These are phyloP conservation scores for Aureobasidium namibiae DNA, from an alignment of 2,329 filamentous ascomycete genomes.

Conservation along the genomic window DNA sequence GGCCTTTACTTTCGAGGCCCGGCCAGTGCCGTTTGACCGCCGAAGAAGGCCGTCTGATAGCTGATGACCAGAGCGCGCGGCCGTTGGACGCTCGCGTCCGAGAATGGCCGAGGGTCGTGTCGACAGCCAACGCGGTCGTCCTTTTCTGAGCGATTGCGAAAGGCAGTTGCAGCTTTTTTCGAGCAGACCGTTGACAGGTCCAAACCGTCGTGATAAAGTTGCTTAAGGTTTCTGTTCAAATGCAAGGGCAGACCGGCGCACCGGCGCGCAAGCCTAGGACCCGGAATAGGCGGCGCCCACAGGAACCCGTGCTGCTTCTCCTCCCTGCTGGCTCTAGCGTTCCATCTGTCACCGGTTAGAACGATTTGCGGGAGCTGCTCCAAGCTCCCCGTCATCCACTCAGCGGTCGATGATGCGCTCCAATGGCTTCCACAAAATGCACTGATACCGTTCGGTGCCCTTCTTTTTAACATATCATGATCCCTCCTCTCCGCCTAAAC, in stretches of 20 bases:
- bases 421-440: constrained; percentile 14
- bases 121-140: background rate
- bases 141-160: constrained; percentile 8
- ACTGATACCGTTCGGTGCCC: constrained; percentile 13
- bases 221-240: constrained; percentile 13
- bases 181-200: constrained; percentile 6
- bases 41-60: constrained; percentile 5
- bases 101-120: constrained; percentile 8
- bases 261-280: constrained; percentile 8
- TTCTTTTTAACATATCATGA: constrained; percentile 13
- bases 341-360: constrained; percentile 14
- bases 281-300: constrained; percentile 14
- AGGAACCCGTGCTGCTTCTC: constrained; percentile 12
- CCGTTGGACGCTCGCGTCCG: constrained; percentile 10
- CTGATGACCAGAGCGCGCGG: constrained; percentile 10
- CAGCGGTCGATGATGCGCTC: constrained; percentile 14
- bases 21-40: constrained; percentile 9
- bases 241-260: constrained; percentile 14
- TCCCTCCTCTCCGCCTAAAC: constrained; percentile 10
- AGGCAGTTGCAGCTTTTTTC: background rate
- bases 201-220: constrained; percentile 13
- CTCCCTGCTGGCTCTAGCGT: constrained; percentile 11
- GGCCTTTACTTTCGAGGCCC: constrained; percentile 3
- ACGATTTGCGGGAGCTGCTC: constrained; percentile 14
- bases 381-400: constrained; percentile 14